Base-by-base conservation (phyloP, 345 rosid species). In the Citrus cavaleriei region DNA sequence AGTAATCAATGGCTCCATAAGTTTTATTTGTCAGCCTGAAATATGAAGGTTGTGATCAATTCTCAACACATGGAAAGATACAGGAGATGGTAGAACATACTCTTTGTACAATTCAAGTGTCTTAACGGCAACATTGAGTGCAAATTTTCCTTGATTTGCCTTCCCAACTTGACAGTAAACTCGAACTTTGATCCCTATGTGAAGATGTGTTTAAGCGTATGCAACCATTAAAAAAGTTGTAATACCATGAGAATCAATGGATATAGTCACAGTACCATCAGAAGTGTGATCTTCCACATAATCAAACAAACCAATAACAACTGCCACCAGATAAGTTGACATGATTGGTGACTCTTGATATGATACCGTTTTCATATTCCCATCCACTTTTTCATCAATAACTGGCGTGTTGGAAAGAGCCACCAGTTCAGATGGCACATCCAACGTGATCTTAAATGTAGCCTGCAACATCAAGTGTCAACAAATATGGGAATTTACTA, bases 311-410 rank as follows among this genome's bases (percentile, higher is more conserved):
- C 99, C 99, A 79, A 96, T 87, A 32, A 90, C 98, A 82, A 96
- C 81, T 5, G 99, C 99, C 16, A 96, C 97, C 87, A 96, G 85
- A 88, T 96, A 96, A 7, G 98, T 96, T 24, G 99, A 96, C 98
- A 96, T 96, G 67, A 91, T 87, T 25, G 99, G 98, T 2, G 99
- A 85, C 81, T 96, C 98, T 79, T 94, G 89, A 79, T 90, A 94
- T 5, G 84, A 87, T 76, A 96, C 89, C 9, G 88, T 81, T 87
- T 94, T 96, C 58, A 85, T 10, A 68, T 77, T 73, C 30, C 97
- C 98, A 80, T 91, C 81, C 72, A 90, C 90, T 84, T 90, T 90
- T 88, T 91, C 97, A 66, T 90, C 92, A 21, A 61, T 6, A 10
- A 90, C 79, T 5, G 97, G 97, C 99, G 93, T 96, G 83, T 96